Base-by-base conservation (phyloP, 2,329 filamentous ascomycete genomes). In the Cladosporium velox region DNA sequence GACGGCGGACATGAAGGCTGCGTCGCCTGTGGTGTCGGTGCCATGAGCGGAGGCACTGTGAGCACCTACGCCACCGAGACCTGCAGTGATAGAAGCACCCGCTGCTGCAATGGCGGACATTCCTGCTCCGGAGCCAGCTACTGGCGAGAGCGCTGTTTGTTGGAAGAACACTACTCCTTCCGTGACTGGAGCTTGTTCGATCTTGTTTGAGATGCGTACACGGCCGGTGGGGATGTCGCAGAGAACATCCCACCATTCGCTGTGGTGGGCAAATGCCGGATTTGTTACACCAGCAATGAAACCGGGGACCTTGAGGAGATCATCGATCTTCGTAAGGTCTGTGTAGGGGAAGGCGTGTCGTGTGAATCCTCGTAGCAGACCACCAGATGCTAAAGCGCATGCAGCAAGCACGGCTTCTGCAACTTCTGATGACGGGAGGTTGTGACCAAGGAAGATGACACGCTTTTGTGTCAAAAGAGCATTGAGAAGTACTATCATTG, bases 251-350 rank as follows among this genome's bases (percentile, higher is more conserved):
- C 95, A 99, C 95, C 95, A 99, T 76, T 97, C 93, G 0, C 91
- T 91, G 74, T 98, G 94, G 74, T 93, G 88, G 68, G 94, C 93
- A 77, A 99, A 99, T 0, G 93, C 94, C 6, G 95, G 95, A 75
- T 99, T 99, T 1, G 94, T 99, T 49, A 99, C 95, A 66, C 95
- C 95, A 2, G 95, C 95, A 72, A 99, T 97, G 79, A 99, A 99
- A 2, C 95, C 95, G 7, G 95, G 94, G 0, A 99, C 95, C 73
- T 96, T 94, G 58, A 99, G 85, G 12, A 99, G 85, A 76, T 98
- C 95, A 71, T 99, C 95, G 67, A 99, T 93, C 80, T 99, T 99
- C 70, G 93, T 97, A 52, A 99, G 84, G 80, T 99, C 95, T 0
- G 95, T 99, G 76, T 99, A 99, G 2, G 95, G 95, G 76, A 99